These are phyloP conservation scores for Tylopilus rubrobrunneus DNA, from an alignment of 768 basidiomycete species.

Conservation along the genomic window DNA sequence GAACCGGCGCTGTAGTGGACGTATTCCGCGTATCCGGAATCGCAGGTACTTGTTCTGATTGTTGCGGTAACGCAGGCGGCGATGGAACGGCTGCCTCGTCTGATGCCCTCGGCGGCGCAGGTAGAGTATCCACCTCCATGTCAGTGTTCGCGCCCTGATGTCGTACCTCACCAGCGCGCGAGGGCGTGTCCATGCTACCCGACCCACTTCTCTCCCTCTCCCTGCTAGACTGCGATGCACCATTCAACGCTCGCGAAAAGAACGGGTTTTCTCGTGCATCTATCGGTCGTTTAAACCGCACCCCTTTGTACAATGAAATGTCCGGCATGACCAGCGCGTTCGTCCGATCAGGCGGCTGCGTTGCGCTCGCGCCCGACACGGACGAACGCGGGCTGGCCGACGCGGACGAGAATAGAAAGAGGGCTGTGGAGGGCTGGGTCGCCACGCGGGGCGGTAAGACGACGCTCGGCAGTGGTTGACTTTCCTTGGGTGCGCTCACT, in stretches of 20 bases:
- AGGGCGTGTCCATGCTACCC: neutral
- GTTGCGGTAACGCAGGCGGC: neutral
- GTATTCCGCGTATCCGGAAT: neutral
- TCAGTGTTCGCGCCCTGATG: neutral
- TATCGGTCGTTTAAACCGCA: constrained; percentile 19
- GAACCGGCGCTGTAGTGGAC: neutral
- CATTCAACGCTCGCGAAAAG: constrained; percentile 22
- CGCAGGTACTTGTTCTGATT: neutral
- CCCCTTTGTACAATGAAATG: constrained; percentile 19
- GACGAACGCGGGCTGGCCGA: neutral
- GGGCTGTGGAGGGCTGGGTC: neutral
- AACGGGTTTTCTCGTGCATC: constrained; percentile 17
- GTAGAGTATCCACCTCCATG: constrained; percentile 5
- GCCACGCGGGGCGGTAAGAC: neutral
- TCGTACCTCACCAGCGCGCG: neutral
- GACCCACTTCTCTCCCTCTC: neutral
- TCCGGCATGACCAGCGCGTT: constrained; percentile 19
- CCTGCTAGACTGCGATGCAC: neutral
- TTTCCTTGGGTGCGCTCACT: neutral
- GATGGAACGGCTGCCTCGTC: neutral
- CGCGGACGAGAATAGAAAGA: neutral
- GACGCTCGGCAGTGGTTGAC: neutral
- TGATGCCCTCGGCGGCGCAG: neutral
- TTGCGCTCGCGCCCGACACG: neutral
- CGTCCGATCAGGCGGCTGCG: neutral